phyloP scores from a whole-genome alignment of 2,329 filamentous ascomycete species.

The Colletotrichum orbiculare region DNA sequence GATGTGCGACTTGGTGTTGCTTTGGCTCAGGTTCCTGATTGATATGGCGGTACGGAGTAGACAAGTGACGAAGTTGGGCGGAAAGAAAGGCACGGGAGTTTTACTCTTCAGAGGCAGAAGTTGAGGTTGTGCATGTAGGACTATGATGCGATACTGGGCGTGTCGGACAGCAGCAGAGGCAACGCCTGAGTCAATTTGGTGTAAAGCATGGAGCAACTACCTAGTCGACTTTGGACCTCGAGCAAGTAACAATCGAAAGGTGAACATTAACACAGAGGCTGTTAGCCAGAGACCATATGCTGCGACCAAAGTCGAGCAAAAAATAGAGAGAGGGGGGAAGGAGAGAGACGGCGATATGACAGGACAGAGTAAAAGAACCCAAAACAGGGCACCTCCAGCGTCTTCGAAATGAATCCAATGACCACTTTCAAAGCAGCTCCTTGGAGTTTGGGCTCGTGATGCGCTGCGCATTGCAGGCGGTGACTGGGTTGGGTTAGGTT shows the following conservation, averaged over 20 bases:
- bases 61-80: too few relatives aligned
- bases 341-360: too few relatives aligned
- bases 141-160: constrained; percentile 12
- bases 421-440: background rate
- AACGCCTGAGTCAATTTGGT: background rate
- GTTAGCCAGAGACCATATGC: constrained; percentile 10
- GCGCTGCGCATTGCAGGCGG: constrained; percentile 17
- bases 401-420: too few relatives aligned
- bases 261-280: too few relatives aligned
- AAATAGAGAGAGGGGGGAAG: too few relatives aligned
- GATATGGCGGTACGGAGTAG: background rate
- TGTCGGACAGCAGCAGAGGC: constrained; percentile 19
- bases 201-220: background rate
- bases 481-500: background rate
- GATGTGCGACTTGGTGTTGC: too few relatives aligned
- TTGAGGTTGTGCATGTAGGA: too few relatives aligned
- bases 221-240: background rate
- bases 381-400: too few relatives aligned
- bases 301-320: background rate
- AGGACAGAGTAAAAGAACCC: too few relatives aligned
- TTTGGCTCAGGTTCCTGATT: background rate
- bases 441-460: constrained; percentile 35
- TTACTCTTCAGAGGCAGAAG: too few relatives aligned
- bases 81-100: too few relatives aligned
- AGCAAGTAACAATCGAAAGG: too few relatives aligned